A percentile compares a stretch with the other conserved stretches of the same genome.
Evolutionary conservation across 352 stramenopile species (phyloP).

Genomic region (Phytopythium delawarense): DNA sequence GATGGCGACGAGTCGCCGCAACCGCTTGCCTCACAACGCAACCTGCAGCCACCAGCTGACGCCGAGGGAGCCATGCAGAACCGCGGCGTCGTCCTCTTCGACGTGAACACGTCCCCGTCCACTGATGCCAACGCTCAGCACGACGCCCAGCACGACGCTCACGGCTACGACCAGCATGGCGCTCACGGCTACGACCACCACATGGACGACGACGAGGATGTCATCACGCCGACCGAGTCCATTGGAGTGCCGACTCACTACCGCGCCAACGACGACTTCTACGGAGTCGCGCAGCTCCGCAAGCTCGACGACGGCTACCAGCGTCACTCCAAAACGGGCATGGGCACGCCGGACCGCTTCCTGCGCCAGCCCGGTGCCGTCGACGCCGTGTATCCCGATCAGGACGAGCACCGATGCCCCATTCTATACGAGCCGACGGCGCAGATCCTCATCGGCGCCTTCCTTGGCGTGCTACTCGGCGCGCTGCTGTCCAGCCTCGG

Average conservation of each 20-base stretch:
- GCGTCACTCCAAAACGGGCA: background rate
- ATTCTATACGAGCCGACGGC: conserved; percentile 18
- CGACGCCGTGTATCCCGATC: conserved; percentile 14
- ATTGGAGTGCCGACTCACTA: conserved; percentile 1
- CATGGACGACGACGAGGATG: background rate
- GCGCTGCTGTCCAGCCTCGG: conserved; percentile 16
- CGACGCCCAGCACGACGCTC: too few relatives aligned
- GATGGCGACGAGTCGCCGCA: background rate
- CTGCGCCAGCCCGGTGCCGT: background rate
- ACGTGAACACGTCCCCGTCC: background rate
- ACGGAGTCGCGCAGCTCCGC: background rate
- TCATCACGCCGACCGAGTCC: conserved; percentile 4
- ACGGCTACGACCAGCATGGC: too few relatives aligned
- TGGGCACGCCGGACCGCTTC: background rate
- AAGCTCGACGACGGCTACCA: background rate
- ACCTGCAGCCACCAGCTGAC: background rate
- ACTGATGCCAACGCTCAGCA: too few relatives aligned
- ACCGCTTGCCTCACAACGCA: background rate
- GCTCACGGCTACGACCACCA: background rate
- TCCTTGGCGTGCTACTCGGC: conserved; percentile 20
- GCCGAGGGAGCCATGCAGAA: background rate
- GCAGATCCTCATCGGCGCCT: conserved; percentile 28
- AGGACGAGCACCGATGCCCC: conserved; percentile 12
- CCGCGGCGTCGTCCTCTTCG: background rate
- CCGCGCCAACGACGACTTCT: background rate